A percentile compares a stretch with the other conserved stretches of the same genome.
Conservation (phyloP, 2,329 filamentous ascomycete species). For the Thelonectria olida region DNA sequence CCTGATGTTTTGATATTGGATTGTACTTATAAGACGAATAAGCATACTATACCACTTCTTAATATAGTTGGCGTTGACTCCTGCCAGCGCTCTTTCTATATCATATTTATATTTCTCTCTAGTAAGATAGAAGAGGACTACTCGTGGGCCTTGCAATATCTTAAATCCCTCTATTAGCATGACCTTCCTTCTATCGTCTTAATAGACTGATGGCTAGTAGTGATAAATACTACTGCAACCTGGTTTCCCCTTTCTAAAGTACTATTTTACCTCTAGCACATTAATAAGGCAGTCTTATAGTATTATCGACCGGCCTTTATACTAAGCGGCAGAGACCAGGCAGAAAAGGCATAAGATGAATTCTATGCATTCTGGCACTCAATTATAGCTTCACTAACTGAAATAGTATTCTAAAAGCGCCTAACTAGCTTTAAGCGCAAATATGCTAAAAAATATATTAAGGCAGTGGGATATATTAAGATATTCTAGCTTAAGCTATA, state of each 20-base stretch:
- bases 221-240: slow-evolving; percentile 26
- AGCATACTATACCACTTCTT: slow-evolving; percentile 14
- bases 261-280: slow-evolving; percentile 34
- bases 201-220: slow-evolving; percentile 32
- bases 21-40: slow-evolving; percentile 25
- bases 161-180: not conserved
- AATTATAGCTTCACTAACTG: not conserved
- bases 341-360: not conserved
- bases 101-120: not conserved
- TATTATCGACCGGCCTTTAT: slow-evolving; percentile 21
- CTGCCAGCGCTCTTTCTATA: not conserved
- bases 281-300: slow-evolving; percentile 30
- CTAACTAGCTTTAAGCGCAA: not conserved
- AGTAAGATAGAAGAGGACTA: slow-evolving; percentile 25
- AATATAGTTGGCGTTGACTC: slow-evolving; percentile 5
- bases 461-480: not conserved
- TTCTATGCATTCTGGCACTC: not conserved
- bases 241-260: slow-evolving; percentile 22
- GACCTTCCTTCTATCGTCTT: slow-evolving; percentile 23
- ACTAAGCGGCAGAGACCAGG: no score
- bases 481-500: not conserved
- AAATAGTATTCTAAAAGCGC: not conserved
- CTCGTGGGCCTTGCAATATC: not conserved
- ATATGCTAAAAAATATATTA: not conserved
- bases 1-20: slow-evolving; percentile 29